Evolutionary conservation across 2,329 filamentous ascomycete genomes (phyloP), one percentile per base, ranked within the genome.

Genomic region (Colletotrichum tabaci): DNA sequence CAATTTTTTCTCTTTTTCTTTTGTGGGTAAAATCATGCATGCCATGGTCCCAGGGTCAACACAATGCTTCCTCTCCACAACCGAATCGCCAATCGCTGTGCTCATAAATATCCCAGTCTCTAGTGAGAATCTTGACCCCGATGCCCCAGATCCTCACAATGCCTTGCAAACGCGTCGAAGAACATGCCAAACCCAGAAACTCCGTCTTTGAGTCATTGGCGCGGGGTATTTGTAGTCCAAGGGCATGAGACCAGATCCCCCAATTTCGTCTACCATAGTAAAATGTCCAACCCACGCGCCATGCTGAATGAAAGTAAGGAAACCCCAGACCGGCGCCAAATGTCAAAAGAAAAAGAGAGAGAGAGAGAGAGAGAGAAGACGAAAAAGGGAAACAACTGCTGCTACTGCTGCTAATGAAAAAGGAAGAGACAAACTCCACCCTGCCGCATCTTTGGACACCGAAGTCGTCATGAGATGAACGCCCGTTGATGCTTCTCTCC

Each of bases 261-360:
- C 23, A 57, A 65, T 49, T 49, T 60, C 61, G 61, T 70, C 66
- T 68, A 71, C 60, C 53, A 50, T 71, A 61, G 66, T 72, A 66
- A 35, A 66, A 72, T 71, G 55, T 71, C 61, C 66, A 50, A 66
- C 65, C 66, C 70, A 71, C 70, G 61, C 70, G 70, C 70, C 70
- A 61, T 72, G 70, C 70, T 71, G 61, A 73, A 67, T 65, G 57
- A 68, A 74, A 67, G 67, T 57, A 72, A 72, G 61, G 60, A 68
- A 69, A 61, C 47, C 58, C 44, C 56, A 65, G 49, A 49, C 64
- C 60, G 42, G 63, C 49, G 53, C 52, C 57, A 18, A 63, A 38
- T 52, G 21, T 55, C n/a, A 40, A 66, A 65, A 61, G 53, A 55
- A 16, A 73, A 42, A 30, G 62, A 60, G 35, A 58, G 53, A 56